phyloP scores from a whole-genome alignment of 768 basidiomycete species.

The Cystofilobasidium capitatum region DNA sequence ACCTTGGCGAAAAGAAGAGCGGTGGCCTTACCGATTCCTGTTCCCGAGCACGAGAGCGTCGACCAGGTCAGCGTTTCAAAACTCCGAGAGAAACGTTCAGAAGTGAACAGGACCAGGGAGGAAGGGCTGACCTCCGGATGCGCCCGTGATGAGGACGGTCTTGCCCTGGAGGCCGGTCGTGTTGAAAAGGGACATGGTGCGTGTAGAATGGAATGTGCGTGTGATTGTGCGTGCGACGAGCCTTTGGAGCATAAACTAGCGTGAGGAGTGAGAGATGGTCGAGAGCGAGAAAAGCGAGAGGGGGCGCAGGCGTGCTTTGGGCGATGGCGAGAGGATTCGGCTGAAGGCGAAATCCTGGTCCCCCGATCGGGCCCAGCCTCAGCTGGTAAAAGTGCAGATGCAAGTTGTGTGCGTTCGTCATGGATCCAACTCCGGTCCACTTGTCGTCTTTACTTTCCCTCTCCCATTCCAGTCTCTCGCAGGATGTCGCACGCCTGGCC shows the following conservation, averaged over 20 bases:
- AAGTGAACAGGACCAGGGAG: too few species aligned
- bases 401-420: too few species aligned
- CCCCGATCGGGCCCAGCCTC: too few species aligned
- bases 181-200: constrained; percentile 21
- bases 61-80: not conserved
- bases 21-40: constrained; percentile 22
- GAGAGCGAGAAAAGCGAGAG: too few species aligned
- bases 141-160: constrained; percentile 27
- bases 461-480: not conserved
- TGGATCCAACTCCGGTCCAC: too few species aligned
- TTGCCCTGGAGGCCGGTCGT: constrained; percentile 17
- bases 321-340: too few species aligned
- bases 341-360: too few species aligned
- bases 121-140: not conserved
- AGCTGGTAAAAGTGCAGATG: too few species aligned
- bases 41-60: not conserved
- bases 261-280: not conserved
- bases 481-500: not conserved
- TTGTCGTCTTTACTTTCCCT: too few species aligned
- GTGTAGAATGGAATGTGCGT: not conserved
- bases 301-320: too few species aligned
- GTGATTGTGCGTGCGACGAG: not conserved
- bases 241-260: not conserved
- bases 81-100: constrained; percentile 2
- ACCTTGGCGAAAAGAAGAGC: constrained; percentile 26